Evolutionary conservation across 805 yeast species (phyloP).

Genomic region (Ogataea nonfermentans): DNA sequence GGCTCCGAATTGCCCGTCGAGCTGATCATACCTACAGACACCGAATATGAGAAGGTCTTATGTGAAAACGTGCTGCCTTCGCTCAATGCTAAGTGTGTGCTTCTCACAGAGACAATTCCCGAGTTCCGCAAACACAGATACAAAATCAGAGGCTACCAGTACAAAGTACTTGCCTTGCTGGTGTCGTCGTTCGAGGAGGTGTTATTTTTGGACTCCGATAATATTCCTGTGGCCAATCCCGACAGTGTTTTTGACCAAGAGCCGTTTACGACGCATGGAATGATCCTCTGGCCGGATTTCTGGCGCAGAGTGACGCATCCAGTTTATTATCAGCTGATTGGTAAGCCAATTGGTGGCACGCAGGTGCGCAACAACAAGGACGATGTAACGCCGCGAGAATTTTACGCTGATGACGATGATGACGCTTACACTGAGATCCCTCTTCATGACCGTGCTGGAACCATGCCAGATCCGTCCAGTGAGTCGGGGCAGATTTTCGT

Average conservation of each 20-base stretch:
- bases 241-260: conserved; percentile 52
- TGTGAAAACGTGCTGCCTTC: conserved; percentile 42
- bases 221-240: conserved; percentile 47
- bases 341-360: conserved; percentile 32
- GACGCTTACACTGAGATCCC: conserved; percentile 34
- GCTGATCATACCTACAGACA: conserved; percentile 45
- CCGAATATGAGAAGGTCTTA: conserved; percentile 44
- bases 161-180: conserved; percentile 46
- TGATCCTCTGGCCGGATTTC: conserved; percentile 60
- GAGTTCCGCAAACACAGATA: conserved; percentile 24
- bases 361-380: conserved; percentile 34
- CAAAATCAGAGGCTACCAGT: conserved; percentile 46
- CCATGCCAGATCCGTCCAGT: conserved; percentile 53
- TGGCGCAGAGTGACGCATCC: conserved; percentile 60
- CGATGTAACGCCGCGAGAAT: conserved; percentile 26
- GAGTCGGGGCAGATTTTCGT: conserved; percentile 57
- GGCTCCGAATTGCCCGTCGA: conserved; percentile 52
- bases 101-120: conserved; percentile 50
- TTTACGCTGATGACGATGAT: conserved; percentile 15
- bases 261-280: conserved; percentile 51
- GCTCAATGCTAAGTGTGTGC: conserved; percentile 59
- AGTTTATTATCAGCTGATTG: conserved; percentile 44
- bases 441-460: conserved; percentile 50
- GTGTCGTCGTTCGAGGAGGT: conserved; percentile 54
- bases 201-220: conserved; percentile 51